These are phyloP conservation scores for Gynandropsis gynandra DNA, from an alignment of 345 rosid genomes.

Conservation along the genomic window DNA sequence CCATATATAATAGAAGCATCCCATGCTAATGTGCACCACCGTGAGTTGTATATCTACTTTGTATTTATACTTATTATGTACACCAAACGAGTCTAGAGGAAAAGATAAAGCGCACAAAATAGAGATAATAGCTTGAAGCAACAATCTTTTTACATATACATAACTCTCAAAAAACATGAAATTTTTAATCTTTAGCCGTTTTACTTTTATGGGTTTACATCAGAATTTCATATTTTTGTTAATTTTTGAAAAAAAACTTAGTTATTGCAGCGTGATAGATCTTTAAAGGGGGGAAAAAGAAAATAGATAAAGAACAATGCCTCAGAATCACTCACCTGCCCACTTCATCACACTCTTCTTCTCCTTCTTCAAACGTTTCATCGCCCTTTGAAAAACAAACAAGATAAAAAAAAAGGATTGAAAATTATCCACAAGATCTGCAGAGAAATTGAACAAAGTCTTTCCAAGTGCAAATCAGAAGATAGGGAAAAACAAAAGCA, in stretches of 20 bases:
- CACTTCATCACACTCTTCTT: slow-evolving; percentile 32
- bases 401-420: slow-evolving; percentile 12
- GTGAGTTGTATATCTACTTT: slow-evolving; percentile 30
- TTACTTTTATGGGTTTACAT: slow-evolving; percentile 24
- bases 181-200: slow-evolving; percentile 13
- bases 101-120: slow-evolving; percentile 10
- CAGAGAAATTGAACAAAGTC: slow-evolving; percentile 10
- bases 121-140: slow-evolving; percentile 53
- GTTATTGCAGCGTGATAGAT: slow-evolving; percentile 17
- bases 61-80: slow-evolving; percentile 22
- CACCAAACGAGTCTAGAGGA: slow-evolving; percentile 21
- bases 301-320: slow-evolving; percentile 18
- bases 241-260: slow-evolving; percentile 26
- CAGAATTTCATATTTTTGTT: slow-evolving; percentile 15
- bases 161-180: not conserved
- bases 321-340: slow-evolving; percentile 36
- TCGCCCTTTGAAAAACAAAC: slow-evolving; percentile 19
- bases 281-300: slow-evolving; percentile 34
- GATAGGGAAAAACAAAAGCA: slow-evolving; percentile 21
- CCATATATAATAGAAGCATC: slow-evolving; percentile 42
- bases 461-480: slow-evolving; percentile 34
- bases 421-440: slow-evolving; percentile 23
- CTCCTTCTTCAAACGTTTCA: slow-evolving; percentile 20
- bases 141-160: too few relatives aligned
- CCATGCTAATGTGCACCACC: slow-evolving; percentile 80